A percentile compares a stretch with the other conserved stretches of the same genome.
Conservation (phyloP, 805 yeast genomes). For the Yarrowia sp. region DNA sequence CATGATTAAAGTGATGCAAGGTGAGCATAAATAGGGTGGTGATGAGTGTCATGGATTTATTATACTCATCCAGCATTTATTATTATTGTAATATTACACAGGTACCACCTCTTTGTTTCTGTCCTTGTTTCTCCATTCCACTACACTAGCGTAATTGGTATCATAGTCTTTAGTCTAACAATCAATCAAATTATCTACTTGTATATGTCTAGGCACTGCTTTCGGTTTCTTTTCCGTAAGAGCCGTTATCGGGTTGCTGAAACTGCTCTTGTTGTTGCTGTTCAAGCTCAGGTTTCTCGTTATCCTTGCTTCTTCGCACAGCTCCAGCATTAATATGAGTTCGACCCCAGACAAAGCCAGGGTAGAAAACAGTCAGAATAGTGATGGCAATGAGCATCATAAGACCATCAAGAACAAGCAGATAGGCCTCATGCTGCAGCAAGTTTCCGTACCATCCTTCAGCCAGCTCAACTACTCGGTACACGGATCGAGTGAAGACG, state of each 20-base stretch:
- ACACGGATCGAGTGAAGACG: conserved; percentile 65
- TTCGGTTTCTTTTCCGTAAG: not conserved
- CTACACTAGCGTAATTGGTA: too few relatives aligned
- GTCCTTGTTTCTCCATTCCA: too few relatives aligned
- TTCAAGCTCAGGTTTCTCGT: not conserved
- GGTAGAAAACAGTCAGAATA: conserved; percentile 56
- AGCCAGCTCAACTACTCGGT: conserved; percentile 68
- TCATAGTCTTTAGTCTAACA: too few relatives aligned
- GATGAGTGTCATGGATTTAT: too few relatives aligned
- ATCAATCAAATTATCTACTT: not conserved
- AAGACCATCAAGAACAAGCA: conserved; percentile 59
- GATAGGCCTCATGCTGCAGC: conserved; percentile 58
- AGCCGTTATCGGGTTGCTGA: not conserved
- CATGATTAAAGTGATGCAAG: too few relatives aligned
- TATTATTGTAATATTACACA: too few relatives aligned
- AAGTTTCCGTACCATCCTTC: conserved; percentile 71
- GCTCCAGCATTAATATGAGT: conserved; percentile 12
- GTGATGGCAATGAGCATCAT: conserved; percentile 55
- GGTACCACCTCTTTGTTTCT: too few relatives aligned
- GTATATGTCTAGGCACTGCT: not conserved
- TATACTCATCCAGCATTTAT: too few relatives aligned
- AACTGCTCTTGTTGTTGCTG: not conserved
- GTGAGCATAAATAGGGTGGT: too few relatives aligned
- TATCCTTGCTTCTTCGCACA: not conserved
- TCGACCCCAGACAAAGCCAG: conserved; percentile 47